Percentiles rank a stretch among this genome's conserved stretches.
Evolutionary conservation across 2,329 filamentous ascomycete genomes (phyloP).

Genomic region (Nigrospora oryzae): DNA sequence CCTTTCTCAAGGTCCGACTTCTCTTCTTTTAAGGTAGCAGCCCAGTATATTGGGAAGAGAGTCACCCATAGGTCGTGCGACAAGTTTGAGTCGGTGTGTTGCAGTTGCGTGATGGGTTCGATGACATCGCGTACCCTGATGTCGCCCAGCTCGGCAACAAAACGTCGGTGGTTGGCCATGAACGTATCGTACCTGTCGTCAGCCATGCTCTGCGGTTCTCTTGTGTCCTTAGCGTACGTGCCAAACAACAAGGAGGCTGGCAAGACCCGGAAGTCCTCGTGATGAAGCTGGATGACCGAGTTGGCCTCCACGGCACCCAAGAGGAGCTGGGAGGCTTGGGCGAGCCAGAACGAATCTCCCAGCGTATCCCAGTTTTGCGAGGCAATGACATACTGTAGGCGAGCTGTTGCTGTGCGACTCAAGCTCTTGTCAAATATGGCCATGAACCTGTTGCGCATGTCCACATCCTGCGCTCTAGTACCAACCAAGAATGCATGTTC

Average conservation of each 20-base stretch:
- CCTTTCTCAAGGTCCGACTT: constrained; percentile 84
- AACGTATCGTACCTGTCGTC: constrained; percentile 79
- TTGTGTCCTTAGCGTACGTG: constrained; percentile 61
- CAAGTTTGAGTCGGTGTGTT: constrained; percentile 76
- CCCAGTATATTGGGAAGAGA: constrained; percentile 91
- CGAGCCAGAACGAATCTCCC: constrained; percentile 91
- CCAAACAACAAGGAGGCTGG: constrained; percentile 66
- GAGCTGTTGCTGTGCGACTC: constrained; percentile 82
- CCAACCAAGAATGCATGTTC: constrained; percentile 98
- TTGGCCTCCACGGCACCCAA: constrained; percentile 86
- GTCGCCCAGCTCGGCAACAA: constrained; percentile 74
- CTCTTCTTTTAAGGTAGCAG: constrained; percentile 78
- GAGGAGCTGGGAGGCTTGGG: constrained; percentile 88
- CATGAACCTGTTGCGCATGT: constrained; percentile 97
- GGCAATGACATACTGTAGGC: constrained; percentile 80
- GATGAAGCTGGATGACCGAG: constrained; percentile 66
- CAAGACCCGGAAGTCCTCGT: constrained; percentile 75
- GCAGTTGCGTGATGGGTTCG: constrained; percentile 83
- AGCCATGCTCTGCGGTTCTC: constrained; percentile 59
- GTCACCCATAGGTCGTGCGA: constrained; percentile 86
- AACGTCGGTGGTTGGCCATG: constrained; percentile 71
- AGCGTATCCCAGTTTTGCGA: constrained; percentile 97
- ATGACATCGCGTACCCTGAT: constrained; percentile 83
- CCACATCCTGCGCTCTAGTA: constrained; percentile 83
- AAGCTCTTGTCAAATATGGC: constrained; percentile 90